Conservation (phyloP, 495 filamentous ascomycete genomes). For the Lineolata rhizophorae region DNA sequence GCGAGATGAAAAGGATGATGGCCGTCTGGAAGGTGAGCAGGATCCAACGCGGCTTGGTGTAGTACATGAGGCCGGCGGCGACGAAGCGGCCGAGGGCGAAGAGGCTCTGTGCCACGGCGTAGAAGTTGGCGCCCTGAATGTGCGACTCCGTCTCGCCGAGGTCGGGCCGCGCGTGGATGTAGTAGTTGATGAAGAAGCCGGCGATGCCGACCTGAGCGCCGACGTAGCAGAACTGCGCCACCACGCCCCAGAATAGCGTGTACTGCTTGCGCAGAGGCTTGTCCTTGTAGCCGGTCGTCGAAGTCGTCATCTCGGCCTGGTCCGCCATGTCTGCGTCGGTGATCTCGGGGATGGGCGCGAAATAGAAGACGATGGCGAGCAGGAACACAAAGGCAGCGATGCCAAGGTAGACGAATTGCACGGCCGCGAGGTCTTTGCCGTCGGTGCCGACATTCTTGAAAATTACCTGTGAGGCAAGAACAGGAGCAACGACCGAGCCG, state of each 20-base stretch:
- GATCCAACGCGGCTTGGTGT: conserved; percentile 15
- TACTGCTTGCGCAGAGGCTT: conserved; percentile 29
- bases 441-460: conserved; percentile 32
- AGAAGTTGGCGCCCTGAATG: conserved; percentile 22
- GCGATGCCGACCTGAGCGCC: conserved; percentile 39
- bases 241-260: conserved; percentile 40
- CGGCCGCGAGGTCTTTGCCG: conserved; percentile 27
- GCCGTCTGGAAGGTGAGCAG: conserved; percentile 15
- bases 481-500: conserved; percentile 39
- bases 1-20: conserved; percentile 27
- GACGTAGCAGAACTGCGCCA: conserved; percentile 46
- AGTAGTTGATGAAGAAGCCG: conserved; percentile 21
- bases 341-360: conserved; percentile 45
- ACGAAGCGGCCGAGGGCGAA: conserved; percentile 47
- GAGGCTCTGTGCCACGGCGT: conserved; percentile 41
- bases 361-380: conserved; percentile 40
- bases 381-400: conserved; percentile 47
- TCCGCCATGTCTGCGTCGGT: conserved; percentile 53
- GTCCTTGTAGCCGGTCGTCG: conserved; percentile 19
- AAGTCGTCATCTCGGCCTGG: conserved; percentile 22
- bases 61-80: conserved; percentile 26
- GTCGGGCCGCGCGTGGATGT: conserved; percentile 29
- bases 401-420: conserved; percentile 57
- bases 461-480: conserved; percentile 45
- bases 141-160: background rate